Conservation (phyloP, 129 eudicot genomes). For the Flaveria ramosissima region DNA sequence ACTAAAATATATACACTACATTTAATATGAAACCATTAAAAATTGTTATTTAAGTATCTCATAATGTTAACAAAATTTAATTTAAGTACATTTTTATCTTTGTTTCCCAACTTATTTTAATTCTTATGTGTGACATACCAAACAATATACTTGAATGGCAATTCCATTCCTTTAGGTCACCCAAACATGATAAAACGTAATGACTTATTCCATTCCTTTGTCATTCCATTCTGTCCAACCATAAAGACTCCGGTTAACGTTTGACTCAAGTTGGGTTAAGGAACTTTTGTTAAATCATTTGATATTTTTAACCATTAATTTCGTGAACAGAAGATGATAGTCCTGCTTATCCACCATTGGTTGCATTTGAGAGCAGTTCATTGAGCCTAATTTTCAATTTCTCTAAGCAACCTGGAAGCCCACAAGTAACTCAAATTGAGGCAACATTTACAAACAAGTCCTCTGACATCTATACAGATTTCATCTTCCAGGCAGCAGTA, state of each 20-base stretch:
- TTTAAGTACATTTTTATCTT: not conserved
- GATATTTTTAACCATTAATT: constrained; percentile 14
- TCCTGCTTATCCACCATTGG: constrained; percentile 64
- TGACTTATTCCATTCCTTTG: not conserved
- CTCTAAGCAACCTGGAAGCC: constrained; percentile 69
- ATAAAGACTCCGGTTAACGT: not conserved
- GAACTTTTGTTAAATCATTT: not conserved
- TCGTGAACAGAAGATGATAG: constrained; percentile 59
- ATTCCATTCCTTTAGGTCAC: constrained; percentile 4
- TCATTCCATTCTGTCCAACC: too few relatives aligned
- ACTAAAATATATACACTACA: not conserved
- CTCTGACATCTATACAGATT: constrained; percentile 59
- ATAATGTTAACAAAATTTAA: not conserved
- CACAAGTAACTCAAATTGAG: constrained; percentile 62
- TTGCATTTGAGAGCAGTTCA: constrained; percentile 90
- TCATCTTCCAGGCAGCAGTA: constrained; percentile 95
- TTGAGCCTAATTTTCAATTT: constrained; percentile 69
- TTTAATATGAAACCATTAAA: not conserved
- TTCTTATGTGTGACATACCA: not conserved
- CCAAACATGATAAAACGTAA: constrained; percentile 5
- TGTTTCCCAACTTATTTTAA: not conserved
- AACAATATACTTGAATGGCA: not conserved
- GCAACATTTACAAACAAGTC: constrained; percentile 75
- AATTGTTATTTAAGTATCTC: not conserved
- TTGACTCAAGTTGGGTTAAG: not conserved